Conservation (phyloP, 108 stramenopile species). For the Skeletonema costatum region DNA sequence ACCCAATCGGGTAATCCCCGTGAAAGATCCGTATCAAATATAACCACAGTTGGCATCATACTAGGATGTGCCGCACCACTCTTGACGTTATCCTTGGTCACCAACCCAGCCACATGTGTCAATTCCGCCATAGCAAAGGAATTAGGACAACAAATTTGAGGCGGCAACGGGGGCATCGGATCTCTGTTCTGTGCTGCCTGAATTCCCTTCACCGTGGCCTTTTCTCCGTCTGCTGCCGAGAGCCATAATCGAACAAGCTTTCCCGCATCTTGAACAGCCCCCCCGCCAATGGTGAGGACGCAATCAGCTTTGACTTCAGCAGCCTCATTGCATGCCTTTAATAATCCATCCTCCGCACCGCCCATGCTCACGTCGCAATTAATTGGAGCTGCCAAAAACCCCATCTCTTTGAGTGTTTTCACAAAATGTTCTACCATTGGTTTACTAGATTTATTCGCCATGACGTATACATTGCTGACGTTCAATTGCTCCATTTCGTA, state of each 20-base stretch:
- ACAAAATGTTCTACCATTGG: slow-evolving; percentile 24
- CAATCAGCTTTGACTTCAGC: slow-evolving; percentile 18
- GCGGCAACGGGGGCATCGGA: slow-evolving; percentile 28
- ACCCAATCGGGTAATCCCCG: slow-evolving; percentile 43
- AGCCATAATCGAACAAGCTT: slow-evolving; percentile 42
- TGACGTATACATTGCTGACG: slow-evolving; percentile 19
- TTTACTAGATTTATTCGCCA: slow-evolving; percentile 25
- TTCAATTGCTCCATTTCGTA: slow-evolving; percentile 5
- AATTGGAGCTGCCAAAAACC: slow-evolving; percentile 31
- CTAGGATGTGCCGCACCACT: slow-evolving; percentile 22
- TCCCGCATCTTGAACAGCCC: slow-evolving; percentile 41
- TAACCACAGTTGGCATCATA: slow-evolving; percentile 24
- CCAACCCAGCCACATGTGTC: slow-evolving; percentile 37
- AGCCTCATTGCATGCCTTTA: slow-evolving; percentile 34
- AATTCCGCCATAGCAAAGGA: slow-evolving; percentile 46
- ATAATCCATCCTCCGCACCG: slow-evolving; percentile 18
- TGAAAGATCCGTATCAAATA: slow-evolving; percentile 26
- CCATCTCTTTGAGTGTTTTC: slow-evolving; percentile 1
- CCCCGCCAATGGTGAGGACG: slow-evolving; percentile 33
- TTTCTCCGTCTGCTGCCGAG: background rate
- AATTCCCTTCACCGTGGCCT: slow-evolving; percentile 23
- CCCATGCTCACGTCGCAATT: slow-evolving; percentile 38
- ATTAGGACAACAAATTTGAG: slow-evolving; percentile 42
- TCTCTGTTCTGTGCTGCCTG: slow-evolving; percentile 10
- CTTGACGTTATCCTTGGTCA: slow-evolving; percentile 24